phyloP scores from a whole-genome alignment of 202 grass and related monocot species.

The Setaria italica region DNA sequence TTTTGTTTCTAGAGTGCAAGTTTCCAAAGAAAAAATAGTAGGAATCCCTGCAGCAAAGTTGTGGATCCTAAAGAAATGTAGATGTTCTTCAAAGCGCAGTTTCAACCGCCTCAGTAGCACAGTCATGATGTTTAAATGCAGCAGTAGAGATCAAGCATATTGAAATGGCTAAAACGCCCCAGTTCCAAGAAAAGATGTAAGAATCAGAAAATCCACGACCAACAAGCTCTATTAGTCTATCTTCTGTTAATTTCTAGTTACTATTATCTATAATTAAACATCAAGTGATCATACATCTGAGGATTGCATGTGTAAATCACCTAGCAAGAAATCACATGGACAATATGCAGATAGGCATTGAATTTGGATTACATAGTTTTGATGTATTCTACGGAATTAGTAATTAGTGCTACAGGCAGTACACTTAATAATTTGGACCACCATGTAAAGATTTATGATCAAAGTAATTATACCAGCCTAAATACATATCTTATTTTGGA shows the following conservation, averaged over 20 bases:
- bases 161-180: background rate
- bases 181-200: conserved; percentile 11
- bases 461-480: background rate
- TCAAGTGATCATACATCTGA: background rate
- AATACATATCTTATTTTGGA: background rate
- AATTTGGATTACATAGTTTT: background rate
- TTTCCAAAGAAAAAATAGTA: background rate
- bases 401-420: background rate
- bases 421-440: background rate
- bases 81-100: background rate
- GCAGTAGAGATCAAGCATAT: background rate
- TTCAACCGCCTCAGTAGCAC: background rate
- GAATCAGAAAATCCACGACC: background rate
- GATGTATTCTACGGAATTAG: too few relatives aligned
- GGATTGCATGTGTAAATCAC: background rate
- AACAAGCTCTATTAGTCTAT: background rate
- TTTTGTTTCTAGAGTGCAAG: conserved; percentile 3
- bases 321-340: background rate
- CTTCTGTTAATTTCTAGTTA: background rate
- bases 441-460: too few relatives aligned
- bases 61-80: background rate
- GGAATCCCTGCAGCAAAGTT: background rate
- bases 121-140: background rate
- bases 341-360: background rate
- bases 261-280: background rate